These are phyloP conservation scores for Dryadomyces quercus-mongolicae DNA, from an alignment of 2,329 filamentous ascomycete genomes.

Conservation along the genomic window DNA sequence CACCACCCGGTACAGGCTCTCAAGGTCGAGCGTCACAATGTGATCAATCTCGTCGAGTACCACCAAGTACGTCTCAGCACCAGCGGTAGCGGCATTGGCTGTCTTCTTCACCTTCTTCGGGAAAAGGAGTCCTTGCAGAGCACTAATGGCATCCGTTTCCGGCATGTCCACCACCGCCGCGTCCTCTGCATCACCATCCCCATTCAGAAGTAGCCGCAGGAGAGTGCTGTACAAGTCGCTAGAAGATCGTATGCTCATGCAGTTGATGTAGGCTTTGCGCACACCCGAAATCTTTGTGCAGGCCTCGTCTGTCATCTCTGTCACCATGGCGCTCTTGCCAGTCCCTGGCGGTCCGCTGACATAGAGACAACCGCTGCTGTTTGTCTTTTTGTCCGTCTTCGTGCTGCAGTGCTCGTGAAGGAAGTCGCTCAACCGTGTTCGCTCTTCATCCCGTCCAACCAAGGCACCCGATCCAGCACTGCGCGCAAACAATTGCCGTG, in stretches of 20 bases:
- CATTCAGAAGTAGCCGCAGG: slow-evolving; percentile 47
- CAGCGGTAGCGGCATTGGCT: background rate
- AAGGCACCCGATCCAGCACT: slow-evolving; percentile 63
- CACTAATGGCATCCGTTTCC: slow-evolving; percentile 55
- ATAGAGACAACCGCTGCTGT: slow-evolving; percentile 67
- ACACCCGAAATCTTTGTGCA: slow-evolving; percentile 36
- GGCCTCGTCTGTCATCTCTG: slow-evolving; percentile 58
- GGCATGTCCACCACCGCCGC: slow-evolving; percentile 29
- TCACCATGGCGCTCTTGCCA: slow-evolving; percentile 89
- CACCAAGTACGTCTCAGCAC: slow-evolving; percentile 56
- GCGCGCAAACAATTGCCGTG: slow-evolving; percentile 75
- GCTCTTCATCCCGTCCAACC: slow-evolving; percentile 62
- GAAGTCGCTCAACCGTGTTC: slow-evolving; percentile 55
- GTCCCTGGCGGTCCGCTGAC: slow-evolving; percentile 93
- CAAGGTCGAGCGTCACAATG: slow-evolving; percentile 75
- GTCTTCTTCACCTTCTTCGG: slow-evolving; percentile 32
- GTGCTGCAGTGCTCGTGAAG: slow-evolving; percentile 30
- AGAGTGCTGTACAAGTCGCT: slow-evolving; percentile 75
- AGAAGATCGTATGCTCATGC: slow-evolving; percentile 88
- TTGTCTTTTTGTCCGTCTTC: background rate
- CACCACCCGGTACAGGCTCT: slow-evolving; percentile 86
- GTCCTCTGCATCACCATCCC: background rate
- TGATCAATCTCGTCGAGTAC: slow-evolving; percentile 93
- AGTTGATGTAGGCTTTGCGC: slow-evolving; percentile 76
- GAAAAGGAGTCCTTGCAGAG: slow-evolving; percentile 60